Evolutionary conservation across 352 stramenopile species (phyloP).

Genomic region (Phytophthora capsici): DNA sequence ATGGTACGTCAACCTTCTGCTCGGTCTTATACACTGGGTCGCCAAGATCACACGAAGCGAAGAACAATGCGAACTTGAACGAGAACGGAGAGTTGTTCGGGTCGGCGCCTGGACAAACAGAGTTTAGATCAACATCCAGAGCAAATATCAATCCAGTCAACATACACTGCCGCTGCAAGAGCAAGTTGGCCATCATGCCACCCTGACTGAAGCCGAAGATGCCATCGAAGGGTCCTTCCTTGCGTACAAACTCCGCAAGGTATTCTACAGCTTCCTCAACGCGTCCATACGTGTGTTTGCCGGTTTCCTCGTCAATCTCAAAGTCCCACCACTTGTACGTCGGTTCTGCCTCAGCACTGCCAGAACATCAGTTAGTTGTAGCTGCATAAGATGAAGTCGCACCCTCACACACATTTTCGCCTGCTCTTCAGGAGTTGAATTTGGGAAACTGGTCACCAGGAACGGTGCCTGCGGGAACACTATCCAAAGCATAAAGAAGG

Average conservation of each 20-base stretch:
- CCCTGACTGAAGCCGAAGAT: slow-evolving; percentile 86
- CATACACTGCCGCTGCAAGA: slow-evolving; percentile 68
- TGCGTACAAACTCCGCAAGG: slow-evolving; percentile 56
- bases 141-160: background rate
- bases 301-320: slow-evolving; percentile 49
- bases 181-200: slow-evolving; percentile 65
- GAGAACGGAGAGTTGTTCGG: slow-evolving; percentile 48
- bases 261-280: slow-evolving; percentile 74
- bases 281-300: slow-evolving; percentile 52
- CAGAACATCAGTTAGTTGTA: slow-evolving; percentile 4
- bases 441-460: slow-evolving; percentile 66
- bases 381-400: background rate
- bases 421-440: slow-evolving; percentile 48
- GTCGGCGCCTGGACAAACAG: slow-evolving; percentile 32
- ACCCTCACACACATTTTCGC: slow-evolving; percentile 41
- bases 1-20: slow-evolving; percentile 60
- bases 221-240: slow-evolving; percentile 82
- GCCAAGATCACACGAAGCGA: slow-evolving; percentile 49
- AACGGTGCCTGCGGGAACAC: slow-evolving; percentile 75
- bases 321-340: slow-evolving; percentile 85
- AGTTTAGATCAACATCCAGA: background rate
- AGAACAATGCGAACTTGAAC: slow-evolving; percentile 80
- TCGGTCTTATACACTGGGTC: slow-evolving; percentile 31
- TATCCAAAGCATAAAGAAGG: slow-evolving; percentile 21
- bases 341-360: slow-evolving; percentile 36